phyloP scores from a whole-genome alignment of 2,329 filamentous ascomycete genomes.

The Tolypocladium album region DNA sequence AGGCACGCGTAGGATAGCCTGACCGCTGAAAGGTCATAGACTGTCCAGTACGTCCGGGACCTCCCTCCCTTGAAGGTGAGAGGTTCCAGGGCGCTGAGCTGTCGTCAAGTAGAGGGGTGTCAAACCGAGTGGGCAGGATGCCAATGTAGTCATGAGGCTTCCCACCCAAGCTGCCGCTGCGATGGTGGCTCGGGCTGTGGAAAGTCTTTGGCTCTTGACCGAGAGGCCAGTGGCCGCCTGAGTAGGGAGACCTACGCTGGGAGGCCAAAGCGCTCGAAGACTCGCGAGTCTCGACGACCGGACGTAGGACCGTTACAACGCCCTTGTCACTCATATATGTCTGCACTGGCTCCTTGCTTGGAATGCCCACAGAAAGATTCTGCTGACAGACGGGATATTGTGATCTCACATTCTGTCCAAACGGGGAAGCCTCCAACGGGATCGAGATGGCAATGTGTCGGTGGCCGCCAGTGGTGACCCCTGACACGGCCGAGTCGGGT shows the following conservation, averaged over 20 bases:
- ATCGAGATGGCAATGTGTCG: conserved; percentile 53
- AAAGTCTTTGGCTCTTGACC: background rate
- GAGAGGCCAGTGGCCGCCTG: background rate
- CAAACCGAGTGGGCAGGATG: conserved; percentile 11
- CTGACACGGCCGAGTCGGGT: conserved; percentile 45
- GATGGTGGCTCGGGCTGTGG: conserved; percentile 2
- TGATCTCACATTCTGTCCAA: conserved; percentile 20
- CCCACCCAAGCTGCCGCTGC: conserved; percentile 7
- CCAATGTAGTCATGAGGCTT: conserved; percentile 12
- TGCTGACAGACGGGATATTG: conserved; percentile 21
- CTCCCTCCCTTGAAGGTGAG: conserved; percentile 2
- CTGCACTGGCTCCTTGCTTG: conserved; percentile 11
- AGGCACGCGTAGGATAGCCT: conserved; percentile 12
- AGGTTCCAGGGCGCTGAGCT: conserved; percentile 6
- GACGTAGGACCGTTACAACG: conserved; percentile 23
- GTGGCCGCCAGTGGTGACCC: conserved; percentile 40
- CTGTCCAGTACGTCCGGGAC: background rate
- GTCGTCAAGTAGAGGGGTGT: conserved; percentile 10
- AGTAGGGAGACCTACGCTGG: background rate
- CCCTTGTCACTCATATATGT: conserved; percentile 23
- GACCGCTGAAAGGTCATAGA: conserved; percentile 5
- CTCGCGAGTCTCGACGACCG: conserved; percentile 15
- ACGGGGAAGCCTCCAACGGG: conserved; percentile 37
- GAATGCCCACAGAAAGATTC: conserved; percentile 4
- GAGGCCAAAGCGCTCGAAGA: background rate